These are phyloP conservation scores for Trametes elegans DNA, from an alignment of 768 basidiomycete genomes.

Conservation along the genomic window DNA sequence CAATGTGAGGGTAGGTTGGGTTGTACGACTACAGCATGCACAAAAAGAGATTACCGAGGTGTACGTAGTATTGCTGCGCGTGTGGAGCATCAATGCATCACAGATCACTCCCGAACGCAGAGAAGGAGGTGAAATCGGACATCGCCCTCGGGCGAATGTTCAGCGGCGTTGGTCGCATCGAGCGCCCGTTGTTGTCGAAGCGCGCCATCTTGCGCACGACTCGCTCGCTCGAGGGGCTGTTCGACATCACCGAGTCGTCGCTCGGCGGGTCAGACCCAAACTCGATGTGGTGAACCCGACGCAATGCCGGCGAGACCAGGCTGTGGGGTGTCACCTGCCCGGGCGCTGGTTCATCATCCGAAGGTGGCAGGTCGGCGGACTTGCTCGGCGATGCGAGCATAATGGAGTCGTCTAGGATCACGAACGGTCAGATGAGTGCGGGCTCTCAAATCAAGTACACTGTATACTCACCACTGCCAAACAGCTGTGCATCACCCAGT, in stretches of 20 bases:
- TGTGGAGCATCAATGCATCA: conserved; percentile 13
- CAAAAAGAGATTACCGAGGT: not conserved
- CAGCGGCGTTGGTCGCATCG: conserved; percentile 4
- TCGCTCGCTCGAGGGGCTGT: conserved; percentile 47
- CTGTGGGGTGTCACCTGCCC: conserved; percentile 73
- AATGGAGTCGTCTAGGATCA: conserved; percentile 47
- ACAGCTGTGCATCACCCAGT: conserved; percentile 22
- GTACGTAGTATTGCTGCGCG: not conserved
- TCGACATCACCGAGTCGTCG: conserved; percentile 44
- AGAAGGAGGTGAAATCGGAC: conserved; percentile 9
- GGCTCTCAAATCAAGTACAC: not conserved
- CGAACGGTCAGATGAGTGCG: not conserved
- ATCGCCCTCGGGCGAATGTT: conserved; percentile 12
- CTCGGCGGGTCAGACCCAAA: conserved; percentile 36
- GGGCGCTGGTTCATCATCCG: conserved; percentile 62
- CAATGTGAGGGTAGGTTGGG: not conserved
- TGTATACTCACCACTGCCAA: conserved; percentile 35
- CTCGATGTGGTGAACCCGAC: conserved; percentile 30
- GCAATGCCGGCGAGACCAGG: conserved; percentile 59
- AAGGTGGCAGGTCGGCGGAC: conserved; percentile 39
- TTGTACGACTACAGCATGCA: not conserved
- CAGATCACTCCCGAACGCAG: conserved; percentile 11
- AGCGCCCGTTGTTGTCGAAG: conserved; percentile 1
- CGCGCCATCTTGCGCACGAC: conserved; percentile 23
- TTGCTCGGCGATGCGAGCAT: conserved; percentile 29